Evolutionary conservation across 2,329 filamentous ascomycete species (phyloP).

Genomic region (Fusarium sp.): DNA sequence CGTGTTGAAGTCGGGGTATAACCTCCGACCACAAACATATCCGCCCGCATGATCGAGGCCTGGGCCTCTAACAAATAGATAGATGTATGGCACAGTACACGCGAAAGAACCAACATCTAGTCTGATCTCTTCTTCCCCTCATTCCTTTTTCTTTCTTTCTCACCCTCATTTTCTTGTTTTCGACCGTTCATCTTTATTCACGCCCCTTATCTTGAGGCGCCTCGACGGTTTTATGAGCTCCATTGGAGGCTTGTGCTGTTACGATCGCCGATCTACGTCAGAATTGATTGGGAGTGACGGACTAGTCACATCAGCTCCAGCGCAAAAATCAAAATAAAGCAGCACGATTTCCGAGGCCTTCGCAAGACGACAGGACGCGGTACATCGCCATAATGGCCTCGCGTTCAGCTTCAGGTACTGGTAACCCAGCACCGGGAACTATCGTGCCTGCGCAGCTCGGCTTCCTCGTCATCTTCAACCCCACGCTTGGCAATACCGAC

Average conservation of each 20-base stretch:
- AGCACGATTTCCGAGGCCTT: neutral
- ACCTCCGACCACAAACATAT: conserved; percentile 18
- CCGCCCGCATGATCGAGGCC: conserved; percentile 8
- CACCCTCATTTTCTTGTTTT: neutral
- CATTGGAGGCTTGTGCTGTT: conserved; percentile 18
- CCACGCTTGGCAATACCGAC: conserved; percentile 73
- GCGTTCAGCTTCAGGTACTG: conserved; percentile 24
- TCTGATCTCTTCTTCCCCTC: conserved; percentile 4
- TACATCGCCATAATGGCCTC: conserved; percentile 29
- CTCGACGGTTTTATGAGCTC: conserved; percentile 9
- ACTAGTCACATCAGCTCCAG: conserved; percentile 7
- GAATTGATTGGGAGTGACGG: conserved; percentile 11
- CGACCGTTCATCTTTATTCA: neutral
- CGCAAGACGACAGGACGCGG: neutral
- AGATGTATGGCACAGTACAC: neutral
- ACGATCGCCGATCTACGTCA: conserved; percentile 25
- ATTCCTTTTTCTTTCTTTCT: neutral
- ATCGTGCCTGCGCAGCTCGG: conserved; percentile 80
- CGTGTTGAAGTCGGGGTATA: conserved; percentile 14
- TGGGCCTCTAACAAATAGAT: neutral
- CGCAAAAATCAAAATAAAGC: conserved; percentile 8
- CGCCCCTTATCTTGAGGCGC: conserved; percentile 20
- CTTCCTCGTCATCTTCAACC: conserved; percentile 96
- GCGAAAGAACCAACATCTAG: conserved; percentile 1
- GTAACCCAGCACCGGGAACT: conserved; percentile 37